Conservation (phyloP, 129 eudicot genomes). For the Sambucus nigra region DNA sequence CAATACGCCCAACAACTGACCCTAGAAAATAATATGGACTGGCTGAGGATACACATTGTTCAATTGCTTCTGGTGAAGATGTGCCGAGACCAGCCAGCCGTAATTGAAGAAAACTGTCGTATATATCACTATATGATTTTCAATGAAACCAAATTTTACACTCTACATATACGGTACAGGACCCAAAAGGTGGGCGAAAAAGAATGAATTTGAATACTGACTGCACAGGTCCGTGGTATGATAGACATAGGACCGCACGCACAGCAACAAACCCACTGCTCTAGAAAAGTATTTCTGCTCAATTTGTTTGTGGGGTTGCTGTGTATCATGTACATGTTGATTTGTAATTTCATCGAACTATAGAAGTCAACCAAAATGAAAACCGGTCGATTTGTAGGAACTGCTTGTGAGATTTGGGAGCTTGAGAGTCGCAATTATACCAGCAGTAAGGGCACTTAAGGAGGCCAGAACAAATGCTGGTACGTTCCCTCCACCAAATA, state of each 20-base stretch:
- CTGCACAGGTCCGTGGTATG: no score
- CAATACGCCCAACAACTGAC: no score
- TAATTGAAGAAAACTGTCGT: no score
- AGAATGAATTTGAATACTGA: no score
- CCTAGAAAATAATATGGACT: no score
- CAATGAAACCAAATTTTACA: slow-evolving; percentile 10
- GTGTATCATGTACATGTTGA: slow-evolving; percentile 14
- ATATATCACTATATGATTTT: no score
- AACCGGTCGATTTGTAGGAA: slow-evolving; percentile 56
- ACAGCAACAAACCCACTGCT: slow-evolving; percentile 11
- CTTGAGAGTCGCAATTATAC: slow-evolving; percentile 58
- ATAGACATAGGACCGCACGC: not conserved
- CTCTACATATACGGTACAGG: slow-evolving; percentile 19
- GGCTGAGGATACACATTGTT: no score
- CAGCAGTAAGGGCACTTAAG: slow-evolving; percentile 67
- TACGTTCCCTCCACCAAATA: slow-evolving; percentile 93
- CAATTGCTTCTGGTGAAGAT: no score
- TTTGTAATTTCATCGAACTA: slow-evolving; percentile 17
- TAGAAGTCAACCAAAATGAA: slow-evolving; percentile 82
- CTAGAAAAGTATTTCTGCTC: not conserved
- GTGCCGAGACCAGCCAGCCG: no score
- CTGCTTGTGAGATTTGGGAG: slow-evolving; percentile 59
- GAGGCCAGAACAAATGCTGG: slow-evolving; percentile 97
- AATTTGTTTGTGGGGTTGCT: slow-evolving; percentile 9
- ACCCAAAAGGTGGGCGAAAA: no score